Evolutionary conservation across 192 early-diverging fungal species (phyloP).

Genomic region (Coemansia sp.): DNA sequence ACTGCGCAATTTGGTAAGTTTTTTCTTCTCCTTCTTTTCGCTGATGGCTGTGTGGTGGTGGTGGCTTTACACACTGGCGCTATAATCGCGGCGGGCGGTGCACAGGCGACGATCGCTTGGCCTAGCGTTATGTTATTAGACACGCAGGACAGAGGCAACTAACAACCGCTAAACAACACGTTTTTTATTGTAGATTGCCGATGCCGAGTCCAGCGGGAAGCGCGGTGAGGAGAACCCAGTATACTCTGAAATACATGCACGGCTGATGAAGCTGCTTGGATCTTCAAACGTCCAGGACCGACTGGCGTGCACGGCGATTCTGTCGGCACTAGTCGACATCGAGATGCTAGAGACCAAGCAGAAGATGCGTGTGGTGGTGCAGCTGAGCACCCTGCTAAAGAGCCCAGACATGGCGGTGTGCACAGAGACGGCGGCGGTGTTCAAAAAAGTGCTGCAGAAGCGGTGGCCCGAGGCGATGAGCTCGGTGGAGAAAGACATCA

Average conservation of each 20-base stretch:
- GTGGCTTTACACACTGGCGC: neutral
- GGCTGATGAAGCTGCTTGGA: slow-evolving; percentile 8
- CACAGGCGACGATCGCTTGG: no score
- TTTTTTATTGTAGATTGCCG: slow-evolving; percentile 18
- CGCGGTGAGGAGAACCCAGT: slow-evolving; percentile 19
- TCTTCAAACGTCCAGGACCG: slow-evolving; percentile 15
- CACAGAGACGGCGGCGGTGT: slow-evolving; percentile 20
- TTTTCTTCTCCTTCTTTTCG: neutral
- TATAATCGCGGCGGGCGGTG: no score
- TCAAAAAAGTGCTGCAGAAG: slow-evolving; percentile 17
- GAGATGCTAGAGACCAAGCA: slow-evolving; percentile 35
- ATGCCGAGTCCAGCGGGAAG: slow-evolving; percentile 11
- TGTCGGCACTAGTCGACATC: slow-evolving; percentile 25
- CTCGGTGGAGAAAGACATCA: slow-evolving; percentile 22
- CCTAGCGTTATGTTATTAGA: no score
- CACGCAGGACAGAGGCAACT: no score
- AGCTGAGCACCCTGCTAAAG: slow-evolving; percentile 16
- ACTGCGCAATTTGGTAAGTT: slow-evolving; percentile 23
- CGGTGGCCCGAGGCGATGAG: slow-evolving; percentile 22
- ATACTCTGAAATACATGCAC: slow-evolving; percentile 16
- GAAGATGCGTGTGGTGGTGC: slow-evolving; percentile 21
- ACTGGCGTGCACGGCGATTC: slow-evolving; percentile 24
- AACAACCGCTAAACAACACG: neutral
- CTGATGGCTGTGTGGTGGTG: neutral
- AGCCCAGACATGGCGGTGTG: slow-evolving; percentile 16